Conservation (phyloP, 495 filamentous ascomycete genomes). For the Xylaria cubensis region DNA sequence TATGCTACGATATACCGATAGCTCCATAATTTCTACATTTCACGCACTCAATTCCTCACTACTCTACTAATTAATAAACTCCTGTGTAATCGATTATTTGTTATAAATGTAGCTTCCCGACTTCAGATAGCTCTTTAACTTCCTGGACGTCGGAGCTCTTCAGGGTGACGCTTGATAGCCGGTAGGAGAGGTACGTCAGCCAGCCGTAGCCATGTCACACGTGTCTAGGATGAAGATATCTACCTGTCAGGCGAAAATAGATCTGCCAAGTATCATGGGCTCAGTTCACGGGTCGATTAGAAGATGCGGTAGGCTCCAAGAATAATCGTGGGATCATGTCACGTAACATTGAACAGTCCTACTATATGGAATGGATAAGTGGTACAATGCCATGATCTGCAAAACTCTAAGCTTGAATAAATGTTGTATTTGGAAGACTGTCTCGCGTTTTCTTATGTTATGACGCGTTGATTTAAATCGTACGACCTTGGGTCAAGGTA, state of each 20-base stretch:
- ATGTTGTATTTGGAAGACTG: neutral
- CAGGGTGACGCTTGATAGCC: no score
- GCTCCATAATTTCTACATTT: neutral
- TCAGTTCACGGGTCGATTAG: neutral
- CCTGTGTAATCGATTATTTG: neutral
- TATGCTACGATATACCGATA: neutral
- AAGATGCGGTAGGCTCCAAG: neutral
- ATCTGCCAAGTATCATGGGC: neutral
- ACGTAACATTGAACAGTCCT: neutral
- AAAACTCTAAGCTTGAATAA: neutral
- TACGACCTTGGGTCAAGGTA: neutral
- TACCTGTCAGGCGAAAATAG: neutral
- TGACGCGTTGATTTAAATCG: neutral
- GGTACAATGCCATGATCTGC: neutral
- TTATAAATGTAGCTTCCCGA: neutral
- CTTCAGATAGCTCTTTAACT: neutral
- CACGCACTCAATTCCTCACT: neutral
- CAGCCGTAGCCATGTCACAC: slow-evolving; percentile 14
- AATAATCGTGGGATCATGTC: neutral
- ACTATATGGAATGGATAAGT: neutral
- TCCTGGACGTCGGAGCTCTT: no score
- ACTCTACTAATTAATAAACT: neutral
- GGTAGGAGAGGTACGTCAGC: slow-evolving; percentile 32
- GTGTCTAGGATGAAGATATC: slow-evolving; percentile 47
- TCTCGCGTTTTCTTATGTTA: neutral